Evolutionary conservation across 176 grass and related monocot genomes (phyloP), one percentile per base, ranked within the genome.

Genomic region (Ensete ventricosum): DNA sequence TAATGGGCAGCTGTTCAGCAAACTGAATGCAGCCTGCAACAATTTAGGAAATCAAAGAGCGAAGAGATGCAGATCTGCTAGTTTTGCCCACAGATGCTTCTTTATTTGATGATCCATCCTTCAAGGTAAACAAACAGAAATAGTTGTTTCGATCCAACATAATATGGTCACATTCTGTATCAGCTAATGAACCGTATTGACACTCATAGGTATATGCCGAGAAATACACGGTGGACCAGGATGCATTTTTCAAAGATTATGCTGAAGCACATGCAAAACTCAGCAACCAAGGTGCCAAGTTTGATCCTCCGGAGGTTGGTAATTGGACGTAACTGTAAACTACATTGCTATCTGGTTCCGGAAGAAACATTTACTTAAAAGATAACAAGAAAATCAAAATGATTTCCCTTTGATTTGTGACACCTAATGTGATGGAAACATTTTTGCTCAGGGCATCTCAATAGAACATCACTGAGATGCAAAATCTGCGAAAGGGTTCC

Each of bases 251-350:
- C 68, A 85, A 93, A 34, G 94, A 98, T 78, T 93, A 98, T 20
- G 88, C 88, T 0, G 84, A 87, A 69, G 85, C 94, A 76, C 94
- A 98, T 85, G 88, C 94, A 66, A 93, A 98, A 81, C 84, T 98
- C 51, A 98, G 94, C 84, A 89, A 92, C 55, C 58, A 85, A 16
- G 94, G 94, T 67, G 72, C 94, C 48, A 83, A 85, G 63, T 98
- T 93, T 60, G 72, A 81, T 79, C 94, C 90, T 20, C 82, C 90
- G 24, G 83, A 98, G 90, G 90, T 93, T 14, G 34, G 34, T 43
- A 0, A 43, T 6, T 43, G 3, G 34, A 43, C 34, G 4, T 6
- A 34, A 0, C 34, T 4, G 4, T 43, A 43, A 43, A 43, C 4
- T 4, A 43, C 34, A 43, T 43, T 43, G 34, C 34, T 6, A 43